These are phyloP conservation scores for Voacanga thouarsii DNA, from an alignment of 257 asterid species.

Conservation along the genomic window DNA sequence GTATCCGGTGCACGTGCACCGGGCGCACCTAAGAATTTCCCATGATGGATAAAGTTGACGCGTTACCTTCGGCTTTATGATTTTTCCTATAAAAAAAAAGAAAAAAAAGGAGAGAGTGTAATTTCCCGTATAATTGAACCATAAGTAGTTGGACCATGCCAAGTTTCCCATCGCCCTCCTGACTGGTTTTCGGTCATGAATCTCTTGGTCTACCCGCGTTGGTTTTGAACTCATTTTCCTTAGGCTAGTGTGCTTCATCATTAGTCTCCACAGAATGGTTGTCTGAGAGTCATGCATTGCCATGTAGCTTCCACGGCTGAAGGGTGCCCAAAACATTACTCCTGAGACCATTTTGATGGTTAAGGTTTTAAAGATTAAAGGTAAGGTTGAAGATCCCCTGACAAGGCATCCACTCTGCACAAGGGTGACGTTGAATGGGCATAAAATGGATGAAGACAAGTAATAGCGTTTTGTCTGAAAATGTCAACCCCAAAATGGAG, in stretches of 20 bases:
- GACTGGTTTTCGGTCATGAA: background rate
- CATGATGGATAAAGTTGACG: too few species aligned
- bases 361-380: background rate
- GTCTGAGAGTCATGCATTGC: background rate
- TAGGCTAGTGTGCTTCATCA: background rate
- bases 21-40: too few species aligned
- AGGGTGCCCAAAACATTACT: too few species aligned
- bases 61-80: too few species aligned
- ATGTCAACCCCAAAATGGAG: constrained; percentile 2
- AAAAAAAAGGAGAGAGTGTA: too few species aligned
- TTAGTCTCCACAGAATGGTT: background rate
- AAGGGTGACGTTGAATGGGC: background rate
- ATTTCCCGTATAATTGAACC: too few species aligned
- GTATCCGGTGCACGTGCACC: too few species aligned
- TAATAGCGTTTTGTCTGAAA: background rate
- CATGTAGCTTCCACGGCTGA: too few species aligned
- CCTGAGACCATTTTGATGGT: background rate
- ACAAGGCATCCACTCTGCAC: background rate
- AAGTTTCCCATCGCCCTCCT: background rate
- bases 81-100: too few species aligned
- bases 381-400: background rate
- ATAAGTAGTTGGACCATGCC: background rate
- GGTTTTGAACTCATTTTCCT: background rate
- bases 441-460: background rate
- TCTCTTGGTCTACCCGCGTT: background rate